Evolutionary conservation across 306 rosid species (phyloP).

Genomic region (Acacia melanoxylon): DNA sequence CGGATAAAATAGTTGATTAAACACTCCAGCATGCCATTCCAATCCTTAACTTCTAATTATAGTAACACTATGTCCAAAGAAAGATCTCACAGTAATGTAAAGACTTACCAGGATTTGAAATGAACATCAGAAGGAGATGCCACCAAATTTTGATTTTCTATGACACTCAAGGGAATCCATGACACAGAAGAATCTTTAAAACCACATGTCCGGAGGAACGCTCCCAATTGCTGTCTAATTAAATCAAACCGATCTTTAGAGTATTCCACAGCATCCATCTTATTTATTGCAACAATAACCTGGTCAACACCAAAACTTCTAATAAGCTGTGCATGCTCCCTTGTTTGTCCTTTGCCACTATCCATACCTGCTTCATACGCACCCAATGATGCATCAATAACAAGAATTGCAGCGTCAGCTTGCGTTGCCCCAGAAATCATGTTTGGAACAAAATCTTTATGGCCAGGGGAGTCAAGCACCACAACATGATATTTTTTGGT

Average conservation of each 20-base stretch:
- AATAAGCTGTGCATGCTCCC: conserved; percentile 91
- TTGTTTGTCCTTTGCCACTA: conserved; percentile 83
- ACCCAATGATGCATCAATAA: conserved; percentile 90
- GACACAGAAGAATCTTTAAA: conserved; percentile 72
- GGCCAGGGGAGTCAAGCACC: conserved; percentile 96
- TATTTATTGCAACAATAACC: conserved; percentile 83
- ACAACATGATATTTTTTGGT: conserved; percentile 88
- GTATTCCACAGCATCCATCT: conserved; percentile 88
- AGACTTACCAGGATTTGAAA: conserved; percentile 73
- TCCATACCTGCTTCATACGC: conserved; percentile 94
- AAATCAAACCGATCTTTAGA: conserved; percentile 87
- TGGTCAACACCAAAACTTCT: conserved; percentile 99
- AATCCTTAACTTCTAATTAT: background rate
- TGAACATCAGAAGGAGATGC: conserved; percentile 71
- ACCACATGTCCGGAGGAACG: conserved; percentile 81
- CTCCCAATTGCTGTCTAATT: conserved; percentile 68
- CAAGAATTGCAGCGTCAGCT: conserved; percentile 95
- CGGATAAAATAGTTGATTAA: background rate
- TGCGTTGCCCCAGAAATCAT: conserved; percentile 98
- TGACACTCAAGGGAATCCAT: conserved; percentile 91
- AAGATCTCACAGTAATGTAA: conserved; percentile 13
- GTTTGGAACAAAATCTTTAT: conserved; percentile 97
- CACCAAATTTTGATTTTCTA: conserved; percentile 94
- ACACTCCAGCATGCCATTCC: background rate
- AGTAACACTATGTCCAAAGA: background rate